These are phyloP conservation scores for Zalerion maritima DNA, from an alignment of 495 filamentous ascomycete genomes.

Conservation along the genomic window DNA sequence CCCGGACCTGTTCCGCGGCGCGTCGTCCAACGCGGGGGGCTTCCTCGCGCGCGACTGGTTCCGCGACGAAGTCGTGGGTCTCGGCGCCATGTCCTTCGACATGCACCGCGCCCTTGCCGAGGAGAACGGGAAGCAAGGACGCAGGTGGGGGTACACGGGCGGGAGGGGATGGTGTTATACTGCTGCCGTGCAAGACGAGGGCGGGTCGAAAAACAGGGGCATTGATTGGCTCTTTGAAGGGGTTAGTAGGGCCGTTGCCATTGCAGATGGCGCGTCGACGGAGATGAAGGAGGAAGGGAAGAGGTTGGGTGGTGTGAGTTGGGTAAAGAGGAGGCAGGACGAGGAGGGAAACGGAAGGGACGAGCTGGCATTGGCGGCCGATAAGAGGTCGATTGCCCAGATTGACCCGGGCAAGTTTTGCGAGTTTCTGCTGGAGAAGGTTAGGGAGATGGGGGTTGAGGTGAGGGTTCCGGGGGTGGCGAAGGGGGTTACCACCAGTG, in stretches of 20 bases:
- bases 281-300: too few species aligned
- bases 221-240: conserved; percentile 52
- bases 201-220: conserved; percentile 16
- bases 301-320: too few species aligned
- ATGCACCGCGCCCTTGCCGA: conserved; percentile 51
- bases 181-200: conserved; percentile 16
- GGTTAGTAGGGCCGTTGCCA: conserved; percentile 45
- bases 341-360: too few species aligned
- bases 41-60: conserved; percentile 71
- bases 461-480: conserved; percentile 51
- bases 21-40: conserved; percentile 59
- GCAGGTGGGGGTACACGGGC: conserved; percentile 57
- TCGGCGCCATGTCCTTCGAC: conserved; percentile 54
- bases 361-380: neutral
- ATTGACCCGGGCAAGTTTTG: conserved; percentile 49
- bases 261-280: too few species aligned
- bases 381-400: conserved; percentile 5
- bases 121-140: conserved; percentile 37
- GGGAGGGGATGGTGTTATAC: conserved; percentile 45
- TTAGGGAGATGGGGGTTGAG: conserved; percentile 42
- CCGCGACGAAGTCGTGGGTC: conserved; percentile 29
- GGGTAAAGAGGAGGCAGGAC: too few species aligned
- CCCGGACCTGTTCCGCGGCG: conserved; percentile 49
- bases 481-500: conserved; percentile 32
- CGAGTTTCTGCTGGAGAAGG: conserved; percentile 45